Conservation (phyloP, 2,329 filamentous ascomycete genomes). For the Arthrobotrys pseudoclavata region DNA sequence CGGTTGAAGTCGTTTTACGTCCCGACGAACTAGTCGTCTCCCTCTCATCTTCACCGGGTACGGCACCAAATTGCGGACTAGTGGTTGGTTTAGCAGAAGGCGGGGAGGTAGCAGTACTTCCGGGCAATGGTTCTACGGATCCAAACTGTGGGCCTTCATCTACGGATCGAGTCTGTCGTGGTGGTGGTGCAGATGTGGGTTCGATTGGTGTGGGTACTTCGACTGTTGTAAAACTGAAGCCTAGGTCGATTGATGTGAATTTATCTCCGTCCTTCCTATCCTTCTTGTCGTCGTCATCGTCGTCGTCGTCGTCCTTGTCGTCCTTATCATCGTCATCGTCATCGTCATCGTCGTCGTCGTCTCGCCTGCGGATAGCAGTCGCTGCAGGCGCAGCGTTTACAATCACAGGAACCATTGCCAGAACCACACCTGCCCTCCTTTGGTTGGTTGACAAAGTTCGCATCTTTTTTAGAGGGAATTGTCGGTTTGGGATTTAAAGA, state of each 20-base stretch:
- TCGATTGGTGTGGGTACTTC: not conserved
- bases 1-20: not conserved
- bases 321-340: conserved; percentile 16
- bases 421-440: conserved; percentile 16
- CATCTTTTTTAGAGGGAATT: conserved; percentile 8
- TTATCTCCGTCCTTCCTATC: not conserved
- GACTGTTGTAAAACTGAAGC: conserved; percentile 38
- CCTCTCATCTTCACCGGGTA: conserved; percentile 14
- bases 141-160: conserved; percentile 17
- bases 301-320: conserved; percentile 15
- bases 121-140: conserved; percentile 30
- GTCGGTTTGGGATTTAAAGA: conserved; percentile 2
- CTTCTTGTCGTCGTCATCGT: conserved; percentile 30
- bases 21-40: conserved; percentile 7
- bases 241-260: conserved; percentile 30
- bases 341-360: conserved; percentile 30
- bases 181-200: conserved; percentile 9
- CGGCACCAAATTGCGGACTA: conserved; percentile 20
- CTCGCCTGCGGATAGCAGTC: conserved; percentile 22
- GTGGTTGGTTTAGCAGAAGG: conserved; percentile 5
- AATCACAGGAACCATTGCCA: conserved; percentile 30
- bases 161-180: conserved; percentile 1
- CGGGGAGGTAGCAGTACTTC: not conserved
- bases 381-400: conserved; percentile 36
- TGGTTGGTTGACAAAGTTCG: conserved; percentile 25